phyloP scores from a whole-genome alignment of 1,284 basidiomycete species.

The Vanrija sp. region DNA sequence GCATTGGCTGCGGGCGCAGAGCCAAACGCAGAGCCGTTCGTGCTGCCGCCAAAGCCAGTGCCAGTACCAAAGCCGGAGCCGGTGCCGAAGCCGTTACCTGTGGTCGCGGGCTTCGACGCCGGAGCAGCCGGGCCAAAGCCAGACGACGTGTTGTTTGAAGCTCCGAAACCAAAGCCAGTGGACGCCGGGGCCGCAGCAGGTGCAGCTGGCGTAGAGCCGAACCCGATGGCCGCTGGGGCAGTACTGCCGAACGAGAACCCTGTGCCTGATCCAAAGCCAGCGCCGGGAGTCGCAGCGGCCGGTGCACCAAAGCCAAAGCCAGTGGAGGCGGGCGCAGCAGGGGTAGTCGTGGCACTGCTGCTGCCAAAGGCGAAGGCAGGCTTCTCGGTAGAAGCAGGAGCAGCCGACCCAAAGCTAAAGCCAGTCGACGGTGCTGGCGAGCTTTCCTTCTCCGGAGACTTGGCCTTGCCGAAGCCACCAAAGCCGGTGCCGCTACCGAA shows the following conservation, averaged over 20 bases:
- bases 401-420: slow-evolving; percentile 8
- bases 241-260: slow-evolving; percentile 1
- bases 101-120: too few relatives aligned
- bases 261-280: slow-evolving; percentile 5
- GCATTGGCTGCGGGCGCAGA: slow-evolving; percentile 4
- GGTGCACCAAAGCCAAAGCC: slow-evolving; percentile 17
- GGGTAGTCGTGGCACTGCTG: background rate
- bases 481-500: slow-evolving; percentile 2
- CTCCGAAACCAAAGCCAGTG: slow-evolving; percentile 8
- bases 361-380: slow-evolving; percentile 20
- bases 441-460: slow-evolving; percentile 10
- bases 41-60: slow-evolving; percentile 19
- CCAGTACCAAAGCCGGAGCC: slow-evolving; percentile 4
- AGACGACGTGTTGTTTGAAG: slow-evolving; percentile 6
- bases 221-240: background rate
- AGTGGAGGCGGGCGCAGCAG: background rate
- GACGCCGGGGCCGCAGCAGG: slow-evolving; percentile 4
- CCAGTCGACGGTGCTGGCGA: too few relatives aligned
- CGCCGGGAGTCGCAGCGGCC: slow-evolving; percentile 1
- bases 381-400: slow-evolving; percentile 5
- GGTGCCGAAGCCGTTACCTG: background rate
- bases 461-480: slow-evolving; percentile 1
- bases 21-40: slow-evolving; percentile 2
- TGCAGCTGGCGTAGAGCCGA: slow-evolving; percentile 1
- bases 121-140: slow-evolving; percentile 1